These are phyloP conservation scores for Phytophthora agathidicida DNA, from an alignment of 352 stramenopile genomes.

Conservation along the genomic window DNA sequence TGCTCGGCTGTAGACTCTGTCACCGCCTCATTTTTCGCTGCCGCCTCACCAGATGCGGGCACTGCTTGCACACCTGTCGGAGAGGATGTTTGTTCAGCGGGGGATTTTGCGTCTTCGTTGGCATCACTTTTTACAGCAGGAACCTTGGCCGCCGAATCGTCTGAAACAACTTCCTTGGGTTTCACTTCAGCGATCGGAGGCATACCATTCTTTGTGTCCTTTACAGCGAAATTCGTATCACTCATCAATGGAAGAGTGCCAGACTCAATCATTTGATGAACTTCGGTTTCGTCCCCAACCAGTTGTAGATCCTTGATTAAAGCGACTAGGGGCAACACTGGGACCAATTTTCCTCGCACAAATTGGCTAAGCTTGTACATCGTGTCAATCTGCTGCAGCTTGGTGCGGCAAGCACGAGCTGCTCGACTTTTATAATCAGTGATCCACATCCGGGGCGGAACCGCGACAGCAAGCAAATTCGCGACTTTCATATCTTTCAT, in stretches of 20 bases:
- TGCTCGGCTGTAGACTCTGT: neutral
- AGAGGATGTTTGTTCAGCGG: neutral
- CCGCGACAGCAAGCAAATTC: slow-evolving; percentile 32
- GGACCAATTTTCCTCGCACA: slow-evolving; percentile 45
- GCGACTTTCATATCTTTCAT: slow-evolving; percentile 49
- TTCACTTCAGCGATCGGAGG: neutral
- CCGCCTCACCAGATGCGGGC: neutral
- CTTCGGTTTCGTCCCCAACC: slow-evolving; percentile 30
- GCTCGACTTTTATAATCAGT: slow-evolving; percentile 33
- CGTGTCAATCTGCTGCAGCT: slow-evolving; percentile 75
- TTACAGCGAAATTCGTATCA: neutral
- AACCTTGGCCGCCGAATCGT: neutral
- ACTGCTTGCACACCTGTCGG: neutral
- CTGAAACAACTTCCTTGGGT: neutral
- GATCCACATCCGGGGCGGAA: slow-evolving; percentile 39
- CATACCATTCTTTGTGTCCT: neutral
- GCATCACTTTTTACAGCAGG: neutral
- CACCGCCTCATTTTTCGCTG: neutral
- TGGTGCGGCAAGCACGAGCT: slow-evolving; percentile 49
- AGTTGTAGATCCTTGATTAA: slow-evolving; percentile 54
- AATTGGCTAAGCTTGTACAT: slow-evolving; percentile 59
- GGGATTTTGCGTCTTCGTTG: neutral
- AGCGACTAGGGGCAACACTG: slow-evolving; percentile 33
- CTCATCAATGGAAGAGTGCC: slow-evolving; percentile 33
- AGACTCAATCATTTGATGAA: slow-evolving; percentile 43